These are phyloP conservation scores for Neurospora africana DNA, from an alignment of 495 filamentous ascomycete genomes.

Conservation along the genomic window DNA sequence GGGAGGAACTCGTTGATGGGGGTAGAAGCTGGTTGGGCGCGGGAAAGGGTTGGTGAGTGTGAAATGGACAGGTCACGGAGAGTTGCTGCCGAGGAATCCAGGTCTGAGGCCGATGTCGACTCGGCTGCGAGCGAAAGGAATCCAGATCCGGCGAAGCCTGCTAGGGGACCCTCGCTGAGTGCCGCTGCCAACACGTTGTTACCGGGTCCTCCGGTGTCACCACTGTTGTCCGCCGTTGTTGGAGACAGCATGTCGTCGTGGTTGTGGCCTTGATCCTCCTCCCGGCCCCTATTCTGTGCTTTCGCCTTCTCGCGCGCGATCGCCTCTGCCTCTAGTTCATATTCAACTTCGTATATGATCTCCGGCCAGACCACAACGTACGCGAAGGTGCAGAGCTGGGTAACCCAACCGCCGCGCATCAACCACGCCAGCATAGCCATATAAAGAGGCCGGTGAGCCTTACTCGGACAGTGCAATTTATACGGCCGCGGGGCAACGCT, in stretches of 20 bases:
- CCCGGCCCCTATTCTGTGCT: conserved; percentile 7
- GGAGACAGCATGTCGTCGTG: not conserved
- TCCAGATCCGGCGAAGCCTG: conserved; percentile 13
- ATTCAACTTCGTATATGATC: conserved; percentile 50
- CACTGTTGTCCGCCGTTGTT: conserved; percentile 3
- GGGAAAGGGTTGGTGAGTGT: conserved; percentile 9
- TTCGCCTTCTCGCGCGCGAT: conserved; percentile 20
- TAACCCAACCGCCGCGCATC: conserved; percentile 84
- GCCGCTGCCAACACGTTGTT: conserved; percentile 5
- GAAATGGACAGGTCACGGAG: conserved; percentile 18
- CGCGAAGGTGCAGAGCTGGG: conserved; percentile 78
- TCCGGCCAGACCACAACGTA: conserved; percentile 61
- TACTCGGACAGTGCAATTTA: conserved; percentile 71
- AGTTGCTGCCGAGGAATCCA: conserved; percentile 11
- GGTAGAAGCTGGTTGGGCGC: not conserved
- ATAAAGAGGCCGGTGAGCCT: conserved; percentile 78
- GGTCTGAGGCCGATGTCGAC: conserved; percentile 2
- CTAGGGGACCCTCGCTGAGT: conserved; percentile 12
- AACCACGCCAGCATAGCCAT: conserved; percentile 88
- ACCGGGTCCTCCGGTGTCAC: conserved; percentile 10
- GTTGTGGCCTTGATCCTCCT: not conserved
- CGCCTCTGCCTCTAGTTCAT: conserved; percentile 44
- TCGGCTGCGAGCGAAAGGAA: conserved; percentile 16
- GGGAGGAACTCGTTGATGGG: conserved; percentile 4
- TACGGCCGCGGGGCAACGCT: conserved; percentile 69